phyloP scores from a whole-genome alignment of 139 green algal species.

The Coelastrella sp. region DNA sequence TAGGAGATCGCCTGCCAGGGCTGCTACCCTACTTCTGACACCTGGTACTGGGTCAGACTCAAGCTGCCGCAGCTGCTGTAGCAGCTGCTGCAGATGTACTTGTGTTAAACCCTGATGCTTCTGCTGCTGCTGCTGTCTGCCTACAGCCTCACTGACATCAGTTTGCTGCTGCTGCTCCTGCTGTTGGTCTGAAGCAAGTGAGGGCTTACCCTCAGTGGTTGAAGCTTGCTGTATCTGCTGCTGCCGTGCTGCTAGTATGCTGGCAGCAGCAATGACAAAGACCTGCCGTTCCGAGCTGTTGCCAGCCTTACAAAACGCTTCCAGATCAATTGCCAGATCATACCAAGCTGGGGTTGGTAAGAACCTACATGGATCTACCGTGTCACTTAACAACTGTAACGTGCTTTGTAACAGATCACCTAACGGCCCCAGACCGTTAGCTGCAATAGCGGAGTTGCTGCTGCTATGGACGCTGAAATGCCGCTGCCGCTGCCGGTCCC shows the following conservation, averaged over 20 bases:
- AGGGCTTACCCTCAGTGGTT: too few species aligned
- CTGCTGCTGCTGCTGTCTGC: background rate
- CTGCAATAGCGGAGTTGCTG: background rate
- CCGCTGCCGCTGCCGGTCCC: background rate
- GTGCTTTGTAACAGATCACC: background rate
- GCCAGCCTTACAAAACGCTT: background rate
- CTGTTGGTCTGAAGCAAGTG: background rate
- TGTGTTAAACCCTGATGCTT: background rate
- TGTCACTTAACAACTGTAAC: conserved; percentile 1
- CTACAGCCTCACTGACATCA: background rate
- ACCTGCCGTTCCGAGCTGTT: conserved; percentile 19
- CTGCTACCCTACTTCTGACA: conserved; percentile 11
- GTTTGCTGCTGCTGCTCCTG: conserved; percentile 9
- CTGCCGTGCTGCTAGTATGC: conserved; percentile 7
- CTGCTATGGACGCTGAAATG: background rate
- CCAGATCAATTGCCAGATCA: background rate
- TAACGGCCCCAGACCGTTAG: background rate
- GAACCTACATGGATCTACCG: conserved; percentile 19
- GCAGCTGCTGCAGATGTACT: conserved; percentile 23
- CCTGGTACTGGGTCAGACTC: conserved; percentile 3
- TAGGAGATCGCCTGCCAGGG: background rate
- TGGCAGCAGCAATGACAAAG: conserved; percentile 23
- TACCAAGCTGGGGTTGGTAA: conserved; percentile 15
- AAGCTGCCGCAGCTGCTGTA: background rate
- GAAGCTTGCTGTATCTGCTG: background rate